phyloP scores from a whole-genome alignment of 345 rosid species.

The Citrus reticulata region DNA sequence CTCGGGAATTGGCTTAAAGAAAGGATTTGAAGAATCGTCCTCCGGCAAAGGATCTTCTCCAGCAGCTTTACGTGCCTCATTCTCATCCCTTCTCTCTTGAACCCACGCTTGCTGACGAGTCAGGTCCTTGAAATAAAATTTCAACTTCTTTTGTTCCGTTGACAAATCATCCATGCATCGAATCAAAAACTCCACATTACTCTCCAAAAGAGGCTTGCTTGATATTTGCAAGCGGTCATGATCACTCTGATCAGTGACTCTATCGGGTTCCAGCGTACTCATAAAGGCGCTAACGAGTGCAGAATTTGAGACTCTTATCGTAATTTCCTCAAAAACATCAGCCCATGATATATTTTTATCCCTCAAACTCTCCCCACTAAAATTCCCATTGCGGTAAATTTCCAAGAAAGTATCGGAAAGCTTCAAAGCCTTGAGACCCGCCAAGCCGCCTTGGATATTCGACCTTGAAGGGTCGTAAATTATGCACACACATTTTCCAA shows the following conservation, averaged over 20 bases:
- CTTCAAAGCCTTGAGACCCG: constrained; percentile 87
- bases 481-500: constrained; percentile 89
- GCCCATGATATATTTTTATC: constrained; percentile 97
- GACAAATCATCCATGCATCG: constrained; percentile 98
- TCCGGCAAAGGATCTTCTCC: constrained; percentile 93
- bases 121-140: constrained; percentile 70
- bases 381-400: constrained; percentile 58
- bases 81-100: constrained; percentile 95
- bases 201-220: constrained; percentile 71
- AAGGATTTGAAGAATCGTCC: constrained; percentile 88
- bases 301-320: constrained; percentile 98
- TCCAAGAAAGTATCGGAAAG: constrained; percentile 97
- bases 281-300: constrained; percentile 95
- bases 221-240: constrained; percentile 85
- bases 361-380: constrained; percentile 94
- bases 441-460: constrained; percentile 67
- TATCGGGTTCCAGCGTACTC: constrained; percentile 84
- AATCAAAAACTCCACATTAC: constrained; percentile 88
- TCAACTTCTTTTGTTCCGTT: constrained; percentile 89
- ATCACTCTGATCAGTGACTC: constrained; percentile 83
- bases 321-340: constrained; percentile 97
- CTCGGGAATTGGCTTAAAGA: constrained; percentile 80
- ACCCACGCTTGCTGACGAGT: constrained; percentile 97
- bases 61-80: constrained; percentile 74
- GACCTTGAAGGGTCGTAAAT: constrained; percentile 95